Evolutionary conservation across 2,329 filamentous ascomycete species (phyloP).

Genomic region (Drechslerella dactyloides): DNA sequence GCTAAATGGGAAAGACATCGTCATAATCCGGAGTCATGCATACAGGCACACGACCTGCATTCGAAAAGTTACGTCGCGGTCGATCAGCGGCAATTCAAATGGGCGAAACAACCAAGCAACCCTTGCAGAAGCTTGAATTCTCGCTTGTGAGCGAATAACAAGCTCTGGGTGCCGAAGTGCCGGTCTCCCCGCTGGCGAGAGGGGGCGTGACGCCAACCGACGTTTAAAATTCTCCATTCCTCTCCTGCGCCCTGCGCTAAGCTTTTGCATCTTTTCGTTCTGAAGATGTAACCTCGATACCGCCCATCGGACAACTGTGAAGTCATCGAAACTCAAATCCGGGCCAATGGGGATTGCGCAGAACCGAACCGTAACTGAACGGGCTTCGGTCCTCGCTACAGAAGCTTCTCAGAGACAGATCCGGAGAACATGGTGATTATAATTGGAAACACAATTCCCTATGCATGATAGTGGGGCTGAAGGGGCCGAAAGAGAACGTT

Average conservation of each 20-base stretch:
- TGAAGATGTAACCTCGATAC: constrained; percentile 20
- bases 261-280: neutral
- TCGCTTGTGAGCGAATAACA: constrained; percentile 42
- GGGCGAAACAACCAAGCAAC: too few species aligned
- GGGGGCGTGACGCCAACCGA: constrained; percentile 25
- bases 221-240: neutral
- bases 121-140: constrained; percentile 47
- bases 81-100: constrained; percentile 28
- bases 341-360: neutral
- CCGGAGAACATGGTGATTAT: neutral
- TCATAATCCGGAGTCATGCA: constrained; percentile 16
- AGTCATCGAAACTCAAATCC: neutral
- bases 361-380: neutral
- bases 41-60: constrained; percentile 7
- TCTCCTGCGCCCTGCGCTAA: too few species aligned
- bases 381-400: neutral
- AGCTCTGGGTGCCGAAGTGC: constrained; percentile 45
- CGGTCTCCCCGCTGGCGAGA: constrained; percentile 34
- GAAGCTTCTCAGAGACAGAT: neutral
- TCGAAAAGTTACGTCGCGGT: constrained; percentile 6
- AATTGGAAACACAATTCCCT: neutral
- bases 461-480: too few species aligned
- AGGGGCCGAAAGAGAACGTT: too few species aligned
- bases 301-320: neutral
- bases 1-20: constrained; percentile 35